phyloP scores from a whole-genome alignment of 257 asterid species.

The Fraxinus americana region DNA sequence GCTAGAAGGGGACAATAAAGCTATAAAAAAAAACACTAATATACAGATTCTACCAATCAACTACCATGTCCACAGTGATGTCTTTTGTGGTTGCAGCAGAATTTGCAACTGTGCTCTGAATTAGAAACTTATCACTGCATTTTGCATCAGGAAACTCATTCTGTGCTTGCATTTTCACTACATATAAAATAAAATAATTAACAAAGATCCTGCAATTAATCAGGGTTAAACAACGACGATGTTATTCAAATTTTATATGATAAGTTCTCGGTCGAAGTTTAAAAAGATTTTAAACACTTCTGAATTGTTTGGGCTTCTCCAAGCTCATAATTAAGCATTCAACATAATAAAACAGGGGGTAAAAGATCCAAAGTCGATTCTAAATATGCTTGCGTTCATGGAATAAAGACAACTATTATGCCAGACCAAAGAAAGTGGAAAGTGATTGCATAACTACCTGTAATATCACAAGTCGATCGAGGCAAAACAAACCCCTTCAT shows the following conservation, averaged over 20 bases:
- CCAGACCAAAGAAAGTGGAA: background rate
- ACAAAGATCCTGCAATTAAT: background rate
- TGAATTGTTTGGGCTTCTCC: background rate
- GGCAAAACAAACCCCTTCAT: constrained; percentile 49
- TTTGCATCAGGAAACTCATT: constrained; percentile 20
- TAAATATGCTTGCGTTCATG: background rate
- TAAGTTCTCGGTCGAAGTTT: background rate
- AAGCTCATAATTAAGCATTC: background rate
- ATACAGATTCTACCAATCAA: background rate
- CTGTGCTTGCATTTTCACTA: constrained; percentile 32
- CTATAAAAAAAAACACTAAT: background rate
- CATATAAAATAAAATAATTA: constrained; percentile 5
- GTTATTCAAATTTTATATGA: background rate
- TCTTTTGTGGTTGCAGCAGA: constrained; percentile 25
- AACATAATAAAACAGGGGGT: background rate
- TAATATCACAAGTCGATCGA: constrained; percentile 46
- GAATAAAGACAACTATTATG: background rate
- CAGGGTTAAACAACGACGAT: background rate
- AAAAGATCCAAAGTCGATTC: background rate
- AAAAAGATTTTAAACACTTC: background rate
- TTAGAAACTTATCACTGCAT: constrained; percentile 34
- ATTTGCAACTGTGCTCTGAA: constrained; percentile 33
- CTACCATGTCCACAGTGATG: constrained; percentile 31
- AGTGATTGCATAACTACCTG: constrained; percentile 33
- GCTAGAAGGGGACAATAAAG: background rate